phyloP scores from a whole-genome alignment of 108 stramenopile genomes.

The Fragilariopsis cylindrus region DNA sequence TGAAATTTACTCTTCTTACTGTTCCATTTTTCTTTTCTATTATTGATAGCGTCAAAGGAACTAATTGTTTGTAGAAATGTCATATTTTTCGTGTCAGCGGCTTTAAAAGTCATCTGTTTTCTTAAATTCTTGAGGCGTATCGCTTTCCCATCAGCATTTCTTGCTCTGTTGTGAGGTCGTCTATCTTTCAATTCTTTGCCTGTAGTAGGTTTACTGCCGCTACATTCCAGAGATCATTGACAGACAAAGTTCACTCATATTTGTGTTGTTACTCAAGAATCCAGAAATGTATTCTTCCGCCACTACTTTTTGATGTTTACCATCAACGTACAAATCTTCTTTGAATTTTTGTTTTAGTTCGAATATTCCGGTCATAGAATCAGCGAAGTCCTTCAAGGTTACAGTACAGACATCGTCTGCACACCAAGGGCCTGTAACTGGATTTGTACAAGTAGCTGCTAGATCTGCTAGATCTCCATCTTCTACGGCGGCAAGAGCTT shows the following conservation, averaged over 20 bases:
- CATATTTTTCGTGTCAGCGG: constrained; percentile 19
- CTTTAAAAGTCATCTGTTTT: constrained; percentile 52
- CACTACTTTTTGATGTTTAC: constrained; percentile 8
- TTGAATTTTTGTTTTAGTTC: constrained; percentile 26
- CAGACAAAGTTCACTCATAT: constrained; percentile 24
- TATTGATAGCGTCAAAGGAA: constrained; percentile 42
- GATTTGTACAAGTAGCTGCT: constrained; percentile 20
- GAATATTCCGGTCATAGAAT: constrained; percentile 46
- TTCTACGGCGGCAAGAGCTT: constrained; percentile 27
- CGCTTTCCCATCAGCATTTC: constrained; percentile 30
- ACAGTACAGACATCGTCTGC: constrained; percentile 48
- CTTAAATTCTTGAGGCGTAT: constrained; percentile 26
- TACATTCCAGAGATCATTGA: constrained; percentile 26
- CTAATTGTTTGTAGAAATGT: constrained; percentile 27
- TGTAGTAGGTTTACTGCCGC: constrained; percentile 13
- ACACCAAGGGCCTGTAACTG: constrained; percentile 38
- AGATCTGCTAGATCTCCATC: constrained; percentile 28
- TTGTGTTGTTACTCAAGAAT: constrained; percentile 20
- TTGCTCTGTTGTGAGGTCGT: constrained; percentile 38
- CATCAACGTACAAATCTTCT: not conserved
- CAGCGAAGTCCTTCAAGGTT: constrained; percentile 45
- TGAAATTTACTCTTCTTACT: constrained; percentile 10
- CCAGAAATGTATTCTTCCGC: constrained; percentile 40
- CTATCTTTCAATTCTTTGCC: constrained; percentile 11
- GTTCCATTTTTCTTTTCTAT: constrained; percentile 15